Base-by-base conservation (phyloP, 2,329 filamentous ascomycete genomes). In the Rutstroemia sp. region DNA sequence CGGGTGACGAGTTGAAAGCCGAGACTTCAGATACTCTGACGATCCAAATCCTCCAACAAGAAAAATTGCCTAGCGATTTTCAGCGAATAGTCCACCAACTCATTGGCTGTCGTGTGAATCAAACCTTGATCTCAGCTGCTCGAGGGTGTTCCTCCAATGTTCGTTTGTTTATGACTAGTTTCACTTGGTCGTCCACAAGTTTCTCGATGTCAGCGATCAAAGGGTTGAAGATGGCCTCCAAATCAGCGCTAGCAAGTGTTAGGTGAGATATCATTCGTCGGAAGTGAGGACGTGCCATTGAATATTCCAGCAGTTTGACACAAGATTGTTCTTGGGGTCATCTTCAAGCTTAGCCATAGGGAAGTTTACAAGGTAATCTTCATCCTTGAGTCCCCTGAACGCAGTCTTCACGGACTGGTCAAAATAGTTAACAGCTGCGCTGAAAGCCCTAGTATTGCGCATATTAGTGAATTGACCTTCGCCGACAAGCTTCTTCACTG, bases 191-290 rank as follows among this genome's bases (percentile, higher is more conserved):
- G 14, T 71, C 60, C 1, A 78, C 68, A 8, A 76, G 37, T 64
- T 68, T 38, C 72, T 69, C 10, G 76, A 63, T 48, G 74, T 74
- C 0, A 65, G 65, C 0, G 69, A 72, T 51, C 68, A 74, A 21
- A 75, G 74, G 73, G 44, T 65, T 4, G 67, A 64, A 57, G 68
- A 74, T 21, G 83, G 88, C 55, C 78, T 79, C 56, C 80, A 82
- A 56, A 82, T 79, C 59, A 80, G 69, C 3, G 12, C 52, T 54
- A 17, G 0, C 17, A 7, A 19, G 9, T 10, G 8, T 8, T 39
- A 7, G 41, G n/a, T n/a, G 5, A 1, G 5, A 16, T 5, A 8
- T 5, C 7, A 30, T n/a, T 27, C 5, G 16, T 14, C 12, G 5
- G 7, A 2, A 16, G 14, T 34, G 30, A n/a, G 17, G 60, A 56